Evolutionary conservation across 345 rosid species (phyloP), one percentile per base, ranked within the genome.

Genomic region (Camelina neglecta): DNA sequence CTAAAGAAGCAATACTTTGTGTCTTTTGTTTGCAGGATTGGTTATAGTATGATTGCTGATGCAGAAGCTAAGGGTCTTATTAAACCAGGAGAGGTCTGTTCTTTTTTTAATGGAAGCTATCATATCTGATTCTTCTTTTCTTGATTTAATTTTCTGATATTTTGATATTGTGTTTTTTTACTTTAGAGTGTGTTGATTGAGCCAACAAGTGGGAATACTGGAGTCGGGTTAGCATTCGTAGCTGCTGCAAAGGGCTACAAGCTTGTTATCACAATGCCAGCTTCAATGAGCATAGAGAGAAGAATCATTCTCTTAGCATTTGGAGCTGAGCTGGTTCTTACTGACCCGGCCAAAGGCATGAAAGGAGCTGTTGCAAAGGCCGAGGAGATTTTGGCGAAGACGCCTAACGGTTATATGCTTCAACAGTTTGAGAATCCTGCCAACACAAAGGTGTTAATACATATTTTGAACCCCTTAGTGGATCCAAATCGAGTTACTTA

Each of bases 161-260:
- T 53, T 29, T 36, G 31, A 29, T 44, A 10, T 33, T 18, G 29
- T 49, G 2, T 70, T 7, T 79, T 69, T 44, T 66, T 23, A 15
- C 23, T 53, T 60, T 16, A 89, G 97, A 91, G 96, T 77, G 88
- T 89, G 49, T 65, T 93, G 59, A 86, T 93, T 82, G 98, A 93
- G 82, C 97, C 96, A 10, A 93, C 97, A n/a, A 93, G 97, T 78
- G 98, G 98, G 72, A 91, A 93, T 72, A 93, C 98, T 7, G 98
- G 98, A 69, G 90, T 93, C 42, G 97, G 96, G 31, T 84, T 93
- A 74, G 97, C 98, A 3, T 91, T 93, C 81, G 83, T 90, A 78
- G 97, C 97, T 6, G 97, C 97, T 45, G 96, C 96, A 9, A 93
- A 93, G 79, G 84, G 89, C 12, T 93, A 93, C 75, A 87, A 68